These are phyloP conservation scores for Tephrocybe sp. DNA, from an alignment of 768 basidiomycete genomes.

Conservation along the genomic window DNA sequence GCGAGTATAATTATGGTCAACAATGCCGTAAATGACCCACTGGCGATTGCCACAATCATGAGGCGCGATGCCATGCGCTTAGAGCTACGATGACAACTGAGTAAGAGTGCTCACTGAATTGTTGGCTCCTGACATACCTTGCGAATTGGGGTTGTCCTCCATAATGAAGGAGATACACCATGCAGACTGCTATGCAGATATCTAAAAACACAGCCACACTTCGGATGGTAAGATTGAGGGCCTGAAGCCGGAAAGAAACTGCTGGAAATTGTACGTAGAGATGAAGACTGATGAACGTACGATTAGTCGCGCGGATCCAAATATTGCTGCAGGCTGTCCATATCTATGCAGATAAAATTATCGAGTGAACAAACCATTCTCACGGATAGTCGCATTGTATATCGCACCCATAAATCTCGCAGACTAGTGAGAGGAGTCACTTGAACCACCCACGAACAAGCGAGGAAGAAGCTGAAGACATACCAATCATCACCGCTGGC, in stretches of 20 bases:
- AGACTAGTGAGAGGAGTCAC: no score
- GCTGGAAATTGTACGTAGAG: no score
- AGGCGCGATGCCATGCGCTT: background rate
- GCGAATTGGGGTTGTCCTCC: background rate
- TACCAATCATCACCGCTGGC: background rate
- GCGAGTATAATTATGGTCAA: background rate
- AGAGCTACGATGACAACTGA: background rate
- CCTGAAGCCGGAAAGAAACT: background rate
- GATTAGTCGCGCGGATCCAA: background rate
- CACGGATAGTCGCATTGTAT: no score
- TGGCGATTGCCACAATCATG: background rate
- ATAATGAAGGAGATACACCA: conserved; percentile 1
- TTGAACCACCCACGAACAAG: background rate
- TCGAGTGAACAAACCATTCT: no score
- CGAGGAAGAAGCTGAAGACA: background rate
- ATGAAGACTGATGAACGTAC: no score
- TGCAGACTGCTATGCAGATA: background rate
- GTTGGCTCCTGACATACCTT: background rate
- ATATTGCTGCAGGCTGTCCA: background rate
- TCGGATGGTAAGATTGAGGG: background rate
- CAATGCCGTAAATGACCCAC: background rate
- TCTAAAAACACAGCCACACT: background rate
- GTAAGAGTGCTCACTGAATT: no score
- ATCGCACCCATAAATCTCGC: no score
- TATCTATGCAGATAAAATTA: no score